These are phyloP conservation scores for Penicillium cosmopolitanum DNA, from an alignment of 495 filamentous ascomycete genomes.

Conservation along the genomic window DNA sequence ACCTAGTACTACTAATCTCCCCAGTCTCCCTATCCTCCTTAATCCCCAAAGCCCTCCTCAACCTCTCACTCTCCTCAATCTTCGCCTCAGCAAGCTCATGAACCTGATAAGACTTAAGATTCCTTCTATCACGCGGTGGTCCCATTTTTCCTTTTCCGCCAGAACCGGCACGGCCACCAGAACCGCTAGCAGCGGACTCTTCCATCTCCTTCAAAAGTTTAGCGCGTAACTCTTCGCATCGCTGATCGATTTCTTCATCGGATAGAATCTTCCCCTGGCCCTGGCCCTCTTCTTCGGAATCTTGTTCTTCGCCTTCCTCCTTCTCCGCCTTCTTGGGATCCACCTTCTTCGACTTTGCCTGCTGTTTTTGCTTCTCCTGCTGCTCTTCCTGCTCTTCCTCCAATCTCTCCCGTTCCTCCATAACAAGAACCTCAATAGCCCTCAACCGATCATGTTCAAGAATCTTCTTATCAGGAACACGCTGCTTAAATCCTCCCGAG, in stretches of 20 bases:
- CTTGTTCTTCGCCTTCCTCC: slow-evolving; percentile 66
- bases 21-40: slow-evolving; percentile 87
- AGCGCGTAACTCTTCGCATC: slow-evolving; percentile 35
- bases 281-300: slow-evolving; percentile 33
- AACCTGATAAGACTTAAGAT: slow-evolving; percentile 87
- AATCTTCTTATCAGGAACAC: slow-evolving; percentile 87
- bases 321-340: slow-evolving; percentile 31
- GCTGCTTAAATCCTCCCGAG: slow-evolving; percentile 71
- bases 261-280: slow-evolving; percentile 3
- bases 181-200: neutral
- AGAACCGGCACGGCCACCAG: slow-evolving; percentile 13
- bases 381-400: slow-evolving; percentile 76
- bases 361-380: slow-evolving; percentile 14
- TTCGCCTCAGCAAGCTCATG: slow-evolving; percentile 96
- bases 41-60: slow-evolving; percentile 88
- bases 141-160: slow-evolving; percentile 4
- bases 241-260: slow-evolving; percentile 44
- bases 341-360: slow-evolving; percentile 73
- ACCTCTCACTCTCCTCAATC: slow-evolving; percentile 90
- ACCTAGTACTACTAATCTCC: slow-evolving; percentile 61
- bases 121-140: slow-evolving; percentile 43
- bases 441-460: slow-evolving; percentile 90
- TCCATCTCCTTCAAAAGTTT: slow-evolving; percentile 41
- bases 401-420: slow-evolving; percentile 83
- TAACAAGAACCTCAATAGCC: slow-evolving; percentile 87